Evolutionary conservation across 129 eudicot genomes (phyloP).

Genomic region (Arctium lappa): DNA sequence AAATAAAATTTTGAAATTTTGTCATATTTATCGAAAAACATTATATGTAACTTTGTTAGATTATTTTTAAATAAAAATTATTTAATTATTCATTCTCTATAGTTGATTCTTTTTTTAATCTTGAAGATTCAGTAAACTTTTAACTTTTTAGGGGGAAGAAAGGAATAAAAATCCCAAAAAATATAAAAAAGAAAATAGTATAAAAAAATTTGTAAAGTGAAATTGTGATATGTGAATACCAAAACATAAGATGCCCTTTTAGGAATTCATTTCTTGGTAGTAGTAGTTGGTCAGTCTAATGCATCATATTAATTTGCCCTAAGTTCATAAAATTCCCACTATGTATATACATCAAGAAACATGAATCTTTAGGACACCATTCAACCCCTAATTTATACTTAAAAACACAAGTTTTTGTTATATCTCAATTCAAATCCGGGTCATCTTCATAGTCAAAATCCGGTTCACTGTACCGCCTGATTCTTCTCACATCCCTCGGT

Average conservation of each 20-base stretch:
- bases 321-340: slow-evolving; percentile 8
- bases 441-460: slow-evolving; percentile 97
- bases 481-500: slow-evolving; percentile 76
- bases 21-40: no score
- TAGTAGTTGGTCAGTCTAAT: neutral
- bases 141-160: no score
- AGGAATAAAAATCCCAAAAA: no score
- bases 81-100: no score
- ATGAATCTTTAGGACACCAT: slow-evolving; percentile 7
- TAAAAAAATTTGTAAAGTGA: neutral
- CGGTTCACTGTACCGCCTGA: slow-evolving; percentile 74
- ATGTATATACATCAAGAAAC: slow-evolving; percentile 12
- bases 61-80: no score
- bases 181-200: neutral
- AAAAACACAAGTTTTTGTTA: slow-evolving; percentile 10
- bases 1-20: no score
- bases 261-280: neutral
- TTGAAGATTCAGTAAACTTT: no score
- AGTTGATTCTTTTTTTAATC: no score
- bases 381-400: slow-evolving; percentile 11
- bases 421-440: slow-evolving; percentile 45
- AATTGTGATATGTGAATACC: neutral
- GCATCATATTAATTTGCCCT: slow-evolving; percentile 14
- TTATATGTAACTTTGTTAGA: no score
- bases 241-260: neutral